Evolutionary conservation across 495 filamentous ascomycete genomes (phyloP).

Genomic region (Talaromyces nanjingensis): DNA sequence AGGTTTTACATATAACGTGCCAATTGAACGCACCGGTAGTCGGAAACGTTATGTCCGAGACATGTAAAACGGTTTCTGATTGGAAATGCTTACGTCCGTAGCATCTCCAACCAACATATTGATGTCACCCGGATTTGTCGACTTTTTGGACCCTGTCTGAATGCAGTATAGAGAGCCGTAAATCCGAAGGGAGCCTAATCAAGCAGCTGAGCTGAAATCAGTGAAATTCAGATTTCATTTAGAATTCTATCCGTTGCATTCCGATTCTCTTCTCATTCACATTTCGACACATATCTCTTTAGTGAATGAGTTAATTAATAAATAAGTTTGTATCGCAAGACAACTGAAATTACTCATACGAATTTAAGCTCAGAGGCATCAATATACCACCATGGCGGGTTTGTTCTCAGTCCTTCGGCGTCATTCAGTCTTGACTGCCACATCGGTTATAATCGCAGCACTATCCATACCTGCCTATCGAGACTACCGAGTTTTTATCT

Average conservation of each 20-base stretch:
- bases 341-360: background rate
- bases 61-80: background rate
- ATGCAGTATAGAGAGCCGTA: background rate
- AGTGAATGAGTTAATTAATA: background rate
- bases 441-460: constrained; percentile 12
- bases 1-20: too few species aligned
- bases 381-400: background rate
- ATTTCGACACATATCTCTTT: too few species aligned
- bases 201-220: background rate
- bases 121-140: background rate
- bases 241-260: background rate
- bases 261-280: background rate
- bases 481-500: constrained; percentile 26
- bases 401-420: background rate
- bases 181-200: background rate
- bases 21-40: too few species aligned
- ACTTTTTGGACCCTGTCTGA: background rate
- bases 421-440: constrained; percentile 10
- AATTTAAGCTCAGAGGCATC: background rate
- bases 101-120: background rate
- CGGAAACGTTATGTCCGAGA: background rate
- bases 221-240: background rate
- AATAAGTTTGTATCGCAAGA: background rate
- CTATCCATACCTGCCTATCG: constrained; percentile 23
- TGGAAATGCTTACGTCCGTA: background rate